Evolutionary conservation across 306 rosid genomes (phyloP), one percentile per base, ranked within the genome.

Genomic region (Cicer bijugum): DNA sequence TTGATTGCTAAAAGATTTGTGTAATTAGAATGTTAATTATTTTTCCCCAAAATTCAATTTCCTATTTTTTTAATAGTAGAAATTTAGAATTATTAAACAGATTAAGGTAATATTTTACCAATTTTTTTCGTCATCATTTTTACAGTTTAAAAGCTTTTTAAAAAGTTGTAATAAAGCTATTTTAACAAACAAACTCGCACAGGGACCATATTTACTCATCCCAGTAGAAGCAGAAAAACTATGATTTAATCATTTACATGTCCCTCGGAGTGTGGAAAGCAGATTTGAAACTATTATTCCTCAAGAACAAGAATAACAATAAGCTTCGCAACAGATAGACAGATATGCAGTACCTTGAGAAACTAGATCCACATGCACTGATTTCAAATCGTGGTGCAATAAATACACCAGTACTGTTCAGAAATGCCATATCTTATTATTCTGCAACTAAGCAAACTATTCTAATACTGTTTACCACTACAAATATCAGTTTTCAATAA

Each of bases 361-460:
- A 42, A 82, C 57, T 8, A 8, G 38, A 67, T 15, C 46, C 19
- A 75, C 73, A 66, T 17, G 63, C 72, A 75, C 81, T 11, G 69
- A 62, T 52, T 61, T 58, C 48, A 72, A 77, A 33, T 56, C 67
- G 42, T 72, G 11, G 59, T 58, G 55, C 71, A 76, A 76, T 16
- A 76, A 76, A 59, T 59, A 33, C 43, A 59, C 42, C 66, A 10
- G 1, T 71, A 51, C 65, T 39, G 37, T 60, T 51, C 33, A 37
- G 62, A 56, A 68, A 50, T 33, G 55, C 68, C n/a, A 66, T 52
- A 67, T 48, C 82, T 82, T 77, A 81, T 82, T 77, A 81, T 82
- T 82, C 72, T 1, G 67, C 38, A 72, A 71, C 33, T 71, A 76
- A 61, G 77, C 57, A 71, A 76, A 72, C 71, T n/a, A 38, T 12